These are phyloP conservation scores for Phoenix dactylifera DNA, from an alignment of 176 grass and related monocot genomes.

Conservation along the genomic window DNA sequence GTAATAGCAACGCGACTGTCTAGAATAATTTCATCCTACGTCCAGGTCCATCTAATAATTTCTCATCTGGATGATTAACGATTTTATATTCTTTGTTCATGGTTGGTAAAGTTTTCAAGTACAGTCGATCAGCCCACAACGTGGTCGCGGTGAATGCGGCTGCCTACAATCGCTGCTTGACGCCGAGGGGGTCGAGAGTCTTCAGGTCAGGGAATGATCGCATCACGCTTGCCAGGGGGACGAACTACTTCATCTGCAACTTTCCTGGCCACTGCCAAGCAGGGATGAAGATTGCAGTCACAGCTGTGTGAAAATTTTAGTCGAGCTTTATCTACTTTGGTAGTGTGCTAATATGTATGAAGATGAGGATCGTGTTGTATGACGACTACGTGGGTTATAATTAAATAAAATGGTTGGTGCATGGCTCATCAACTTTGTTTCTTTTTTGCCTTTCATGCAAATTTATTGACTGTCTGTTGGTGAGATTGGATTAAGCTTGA, in stretches of 20 bases:
- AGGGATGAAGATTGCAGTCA: slow-evolving; percentile 85
- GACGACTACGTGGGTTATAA: too few species aligned
- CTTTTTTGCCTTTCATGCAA: too few species aligned
- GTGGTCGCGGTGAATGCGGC: slow-evolving; percentile 50
- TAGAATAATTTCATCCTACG: neutral
- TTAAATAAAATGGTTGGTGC: too few species aligned
- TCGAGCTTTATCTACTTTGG: too few species aligned
- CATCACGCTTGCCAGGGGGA: slow-evolving; percentile 56
- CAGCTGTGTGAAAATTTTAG: slow-evolving; percentile 29
- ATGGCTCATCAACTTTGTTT: too few species aligned
- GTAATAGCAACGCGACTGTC: neutral
- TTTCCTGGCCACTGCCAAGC: slow-evolving; percentile 57
- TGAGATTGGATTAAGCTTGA: too few species aligned
- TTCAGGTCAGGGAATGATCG: slow-evolving; percentile 64
- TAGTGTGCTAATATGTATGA: too few species aligned
- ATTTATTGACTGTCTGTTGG: too few species aligned
- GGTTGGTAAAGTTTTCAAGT: slow-evolving; percentile 58
- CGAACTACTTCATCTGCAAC: slow-evolving; percentile 84
- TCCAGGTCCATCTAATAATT: neutral
- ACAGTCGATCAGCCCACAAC: slow-evolving; percentile 58
- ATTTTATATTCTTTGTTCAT: neutral
- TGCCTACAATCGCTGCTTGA: slow-evolving; percentile 47
- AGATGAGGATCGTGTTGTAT: too few species aligned
- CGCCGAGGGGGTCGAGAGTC: slow-evolving; percentile 21
- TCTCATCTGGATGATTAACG: neutral